Evolutionary conservation across 768 basidiomycete species (phyloP), one percentile per base, ranked within the genome.

Genomic region (Fistulinella prunicolor): DNA sequence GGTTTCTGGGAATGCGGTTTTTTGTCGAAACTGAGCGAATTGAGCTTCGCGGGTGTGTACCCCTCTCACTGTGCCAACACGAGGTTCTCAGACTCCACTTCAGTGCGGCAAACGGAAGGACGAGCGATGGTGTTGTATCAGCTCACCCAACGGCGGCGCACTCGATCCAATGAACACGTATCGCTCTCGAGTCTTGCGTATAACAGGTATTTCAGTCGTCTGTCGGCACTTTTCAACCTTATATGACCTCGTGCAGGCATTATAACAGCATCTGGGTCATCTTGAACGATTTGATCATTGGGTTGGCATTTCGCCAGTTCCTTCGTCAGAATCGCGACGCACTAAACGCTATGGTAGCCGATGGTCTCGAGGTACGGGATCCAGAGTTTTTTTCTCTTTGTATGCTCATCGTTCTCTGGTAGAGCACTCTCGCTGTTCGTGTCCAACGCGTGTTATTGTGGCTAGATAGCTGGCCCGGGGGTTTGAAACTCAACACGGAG

Each of bases 381-480:
- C 21, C 35, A 2, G 23, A 9, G 35, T n/a, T 10, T 26, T 19
- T 44, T 46, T 17, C 1, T 6, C 38, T 13, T 38, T 28, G 9
- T 4, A 22, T 38, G 9, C 40, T 48, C 28, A 54, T 39, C 17
- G 13, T 17, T 8, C 0, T 17, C 14, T 38, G 46, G 34, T 28
- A 69, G 65, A 50, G 52, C 23, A 49, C 56, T 6, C 53, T 66
- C 1, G 63, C 64, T 32, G 23, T 60, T 47, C 67, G 70, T 40
- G 63, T 86, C 9, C 76, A 78, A 36, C 68, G 70, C 14, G 73
- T 77, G 0, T 72, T 97, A 2, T 57, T 74, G 1, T 97, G 94
- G 94, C 75, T 99, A 12, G 88, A 96, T 63, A 82, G 87, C 51
- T 98, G 95, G 95, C 95, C 95, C 0, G 93, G 85, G 2, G 95